Evolutionary conservation across 192 early-diverging fungal genomes (phyloP), one percentile per base, ranked within the genome.

Genomic region (Coemansia sp.): DNA sequence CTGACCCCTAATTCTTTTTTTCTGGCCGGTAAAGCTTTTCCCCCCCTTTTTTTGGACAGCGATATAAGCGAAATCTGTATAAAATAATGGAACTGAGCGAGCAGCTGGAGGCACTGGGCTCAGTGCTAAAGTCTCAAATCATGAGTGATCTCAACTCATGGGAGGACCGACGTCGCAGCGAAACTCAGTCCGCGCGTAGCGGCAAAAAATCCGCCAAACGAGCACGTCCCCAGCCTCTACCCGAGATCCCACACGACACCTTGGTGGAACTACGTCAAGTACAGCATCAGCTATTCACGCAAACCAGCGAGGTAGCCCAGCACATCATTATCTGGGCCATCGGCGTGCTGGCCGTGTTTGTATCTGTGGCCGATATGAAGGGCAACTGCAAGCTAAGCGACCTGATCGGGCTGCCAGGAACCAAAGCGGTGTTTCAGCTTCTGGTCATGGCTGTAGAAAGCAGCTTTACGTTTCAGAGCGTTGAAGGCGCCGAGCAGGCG

Each of bases 281-380:
- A 8, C 62, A 62, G n/a, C 43, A 44, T 16, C 15, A 32, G 15
- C 45, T 70, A 11, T 66, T 62, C 31, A 47, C 28, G 12, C 40
- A 40, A 4, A 17, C 23, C 17, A 42, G 20, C 16, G 55, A 59
- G 0, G 46, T 23, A 5, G 40, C 46, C 5, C 40, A 36, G 4
- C 44, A 53, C 14, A 54, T 70, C 6, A 60, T 21, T 14, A 46
- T 18, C 32, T 76, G 73, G 73, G 63, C 62, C 0, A 54, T 76
- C 3, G 56, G 63, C 7, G 56, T 76, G 36, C 60, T 76, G 11
- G 21, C 73, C 0, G 51, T 70, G 42, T 69, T 61, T 42, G 73
- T 76, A 4, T 69, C 67, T 6, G 52, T 76, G 7, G 67, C 73
- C 1, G 73, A 76, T 15, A 66, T 76, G 67, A 65, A 63, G 47